A percentile compares a stretch with the other conserved stretches of the same genome.
These are phyloP conservation scores for Grammothele lineata DNA, from an alignment of 768 basidiomycete species.

Conservation along the genomic window DNA sequence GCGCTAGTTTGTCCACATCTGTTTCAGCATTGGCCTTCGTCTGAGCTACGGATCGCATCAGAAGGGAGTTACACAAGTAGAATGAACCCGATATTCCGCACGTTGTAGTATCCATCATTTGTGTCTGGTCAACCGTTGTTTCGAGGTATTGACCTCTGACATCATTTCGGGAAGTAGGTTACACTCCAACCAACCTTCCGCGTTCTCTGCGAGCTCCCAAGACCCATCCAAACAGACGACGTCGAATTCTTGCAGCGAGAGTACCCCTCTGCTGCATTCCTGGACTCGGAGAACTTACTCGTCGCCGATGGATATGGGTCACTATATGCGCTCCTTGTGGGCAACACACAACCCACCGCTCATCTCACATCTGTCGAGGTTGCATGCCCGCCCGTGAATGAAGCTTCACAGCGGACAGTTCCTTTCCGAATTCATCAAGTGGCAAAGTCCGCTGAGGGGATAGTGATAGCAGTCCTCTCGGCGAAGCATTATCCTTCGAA, in stretches of 20 bases:
- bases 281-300: slow-evolving; percentile 45
- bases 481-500: slow-evolving; percentile 40
- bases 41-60: no score
- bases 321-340: slow-evolving; percentile 62
- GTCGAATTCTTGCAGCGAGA: slow-evolving; percentile 48
- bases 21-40: no score
- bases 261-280: slow-evolving; percentile 69
- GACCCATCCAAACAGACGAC: slow-evolving; percentile 40
- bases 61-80: no score
- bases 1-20: no score
- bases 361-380: slow-evolving; percentile 39
- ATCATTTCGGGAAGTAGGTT: slow-evolving; percentile 39
- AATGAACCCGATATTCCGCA: no score
- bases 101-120: no score
- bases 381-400: slow-evolving; percentile 32
- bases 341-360: no score
- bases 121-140: no score
- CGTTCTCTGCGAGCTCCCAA: slow-evolving; percentile 57
- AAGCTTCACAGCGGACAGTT: slow-evolving; percentile 25
- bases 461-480: slow-evolving; percentile 50
- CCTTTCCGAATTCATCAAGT: slow-evolving; percentile 47
- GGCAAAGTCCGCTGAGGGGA: slow-evolving; percentile 31
- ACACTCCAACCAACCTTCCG: slow-evolving; percentile 47
- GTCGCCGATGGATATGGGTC: slow-evolving; percentile 70
- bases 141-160: no score